A percentile compares a stretch with the other conserved stretches of the same genome.
These are phyloP conservation scores for Cercospora beticola DNA, from an alignment of 2,329 filamentous ascomycete genomes.

Conservation along the genomic window DNA sequence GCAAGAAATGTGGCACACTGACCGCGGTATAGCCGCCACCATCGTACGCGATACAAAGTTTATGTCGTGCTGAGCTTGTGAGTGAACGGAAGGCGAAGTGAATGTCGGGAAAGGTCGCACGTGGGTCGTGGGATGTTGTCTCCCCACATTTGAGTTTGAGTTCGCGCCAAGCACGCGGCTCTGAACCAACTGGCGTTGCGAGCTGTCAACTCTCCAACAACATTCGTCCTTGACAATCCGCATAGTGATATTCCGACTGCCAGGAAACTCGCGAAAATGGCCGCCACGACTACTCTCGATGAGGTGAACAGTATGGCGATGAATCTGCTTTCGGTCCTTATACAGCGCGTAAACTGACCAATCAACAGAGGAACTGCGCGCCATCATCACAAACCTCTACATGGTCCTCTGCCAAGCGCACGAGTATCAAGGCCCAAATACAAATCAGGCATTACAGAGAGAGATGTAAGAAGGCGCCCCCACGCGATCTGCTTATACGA, in stretches of 20 bases:
- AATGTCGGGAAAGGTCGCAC: not conserved
- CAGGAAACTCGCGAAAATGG: constrained; percentile 24
- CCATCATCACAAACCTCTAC: constrained; percentile 62
- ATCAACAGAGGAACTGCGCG: constrained; percentile 54
- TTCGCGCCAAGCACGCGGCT: not conserved
- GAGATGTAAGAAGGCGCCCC: constrained; percentile 50
- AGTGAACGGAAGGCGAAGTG: not conserved
- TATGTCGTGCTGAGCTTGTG: not conserved
- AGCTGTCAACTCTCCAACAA: not conserved
- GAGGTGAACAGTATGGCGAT: constrained; percentile 35
- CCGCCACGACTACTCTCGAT: constrained; percentile 32
- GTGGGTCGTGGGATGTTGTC: not conserved
- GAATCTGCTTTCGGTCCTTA: not conserved
- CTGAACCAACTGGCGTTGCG: not conserved
- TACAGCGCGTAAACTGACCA: constrained; percentile 16
- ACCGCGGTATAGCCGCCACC: constrained; percentile 3
- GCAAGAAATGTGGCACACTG: not conserved
- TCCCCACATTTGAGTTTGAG: not conserved
- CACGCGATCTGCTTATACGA: not conserved
- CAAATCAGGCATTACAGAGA: constrained; percentile 57
- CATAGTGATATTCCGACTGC: not conserved
- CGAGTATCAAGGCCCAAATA: constrained; percentile 59
- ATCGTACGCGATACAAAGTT: constrained; percentile 7
- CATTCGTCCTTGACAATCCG: not conserved
- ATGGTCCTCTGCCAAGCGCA: constrained; percentile 59